Evolutionary conservation across 495 filamentous ascomycete genomes (phyloP).

Genomic region (Aspergillus sclerotiicarbonarius): DNA sequence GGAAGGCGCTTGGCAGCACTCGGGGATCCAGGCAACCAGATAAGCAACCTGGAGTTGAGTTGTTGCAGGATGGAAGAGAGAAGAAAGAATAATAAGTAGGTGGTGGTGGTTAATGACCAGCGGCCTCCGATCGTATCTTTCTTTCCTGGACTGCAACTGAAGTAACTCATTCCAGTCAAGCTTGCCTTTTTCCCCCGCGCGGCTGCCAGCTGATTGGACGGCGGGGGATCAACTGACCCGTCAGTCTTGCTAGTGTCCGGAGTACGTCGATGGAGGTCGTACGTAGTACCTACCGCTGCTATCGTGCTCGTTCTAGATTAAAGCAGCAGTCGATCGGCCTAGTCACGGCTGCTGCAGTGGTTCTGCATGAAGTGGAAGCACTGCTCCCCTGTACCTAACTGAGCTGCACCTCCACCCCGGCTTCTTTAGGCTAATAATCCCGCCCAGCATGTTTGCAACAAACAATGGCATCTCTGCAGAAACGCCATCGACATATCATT

Average conservation of each 20-base stretch:
- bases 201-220: conserved; percentile 5
- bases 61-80: background rate
- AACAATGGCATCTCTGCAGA: too few relatives aligned
- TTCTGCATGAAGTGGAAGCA: background rate
- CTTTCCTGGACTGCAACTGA: too few relatives aligned
- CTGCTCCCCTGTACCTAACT: too few relatives aligned
- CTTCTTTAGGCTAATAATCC: background rate
- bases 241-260: background rate
- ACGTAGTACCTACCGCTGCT: too few relatives aligned
- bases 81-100: background rate
- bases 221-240: conserved; percentile 10
- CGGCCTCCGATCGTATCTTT: conserved; percentile 1
- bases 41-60: background rate
- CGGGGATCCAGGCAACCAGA: conserved; percentile 15
- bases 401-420: background rate
- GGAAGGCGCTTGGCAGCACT: background rate
- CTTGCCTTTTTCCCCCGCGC: background rate
- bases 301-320: too few relatives aligned
- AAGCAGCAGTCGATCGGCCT: too few relatives aligned
- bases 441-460: background rate
- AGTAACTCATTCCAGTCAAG: background rate
- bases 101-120: background rate
- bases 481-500: too few relatives aligned
- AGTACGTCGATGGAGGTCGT: too few relatives aligned
- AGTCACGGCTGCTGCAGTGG: background rate